Base-by-base conservation (phyloP, 495 filamentous ascomycete species). In the Tuber borchii region DNA sequence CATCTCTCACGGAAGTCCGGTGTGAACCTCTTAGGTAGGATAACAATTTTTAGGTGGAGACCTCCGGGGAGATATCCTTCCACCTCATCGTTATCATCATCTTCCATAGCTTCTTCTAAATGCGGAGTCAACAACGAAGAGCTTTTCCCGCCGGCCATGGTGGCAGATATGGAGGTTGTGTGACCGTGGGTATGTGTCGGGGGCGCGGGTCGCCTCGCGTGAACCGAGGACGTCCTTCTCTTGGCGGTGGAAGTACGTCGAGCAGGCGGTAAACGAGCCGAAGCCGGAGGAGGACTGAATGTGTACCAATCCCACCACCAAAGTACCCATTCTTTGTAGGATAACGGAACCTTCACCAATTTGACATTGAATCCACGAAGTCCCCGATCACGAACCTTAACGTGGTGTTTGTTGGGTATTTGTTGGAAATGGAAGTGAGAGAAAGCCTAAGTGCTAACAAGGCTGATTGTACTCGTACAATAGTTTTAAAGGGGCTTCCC, bases 1-100 rank as follows among this genome's bases (percentile, higher is more conserved):
- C 95, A 99, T 76, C 96, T 97, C 82, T 97, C 93, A n/a, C 95
- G 89, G 82, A 99, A 98, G 73, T 92, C 92, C 0, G 96, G 91
- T 17, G 93, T 94, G 79, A 99, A 99, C 0, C 94, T 93, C 84
- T 99, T 99, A 8, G 95, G 94, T 51, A 97, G 87, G 19, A 99
- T 87, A 31, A 99, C 86, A 37, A 99, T 88, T 81, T 95, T 96
- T 46, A 99, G 89, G 81, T 93, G 91, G 83, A 97, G 93, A 8
- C 95, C 95, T 14, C 95, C 94, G 0, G 91, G 89, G 7, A 93
- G 90, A 72, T 97, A 87, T 81, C 97, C 95, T 83, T 99, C 96
- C 76, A 85, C 83, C 68, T 92, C 92, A 74, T 90, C 89, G 19
- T 90, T 91, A 7, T 82, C 71, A 40, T 71, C 79, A 44, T 74